Evolutionary conservation across 257 asterid species (phyloP).

Genomic region (Solanum appendiculatum): DNA sequence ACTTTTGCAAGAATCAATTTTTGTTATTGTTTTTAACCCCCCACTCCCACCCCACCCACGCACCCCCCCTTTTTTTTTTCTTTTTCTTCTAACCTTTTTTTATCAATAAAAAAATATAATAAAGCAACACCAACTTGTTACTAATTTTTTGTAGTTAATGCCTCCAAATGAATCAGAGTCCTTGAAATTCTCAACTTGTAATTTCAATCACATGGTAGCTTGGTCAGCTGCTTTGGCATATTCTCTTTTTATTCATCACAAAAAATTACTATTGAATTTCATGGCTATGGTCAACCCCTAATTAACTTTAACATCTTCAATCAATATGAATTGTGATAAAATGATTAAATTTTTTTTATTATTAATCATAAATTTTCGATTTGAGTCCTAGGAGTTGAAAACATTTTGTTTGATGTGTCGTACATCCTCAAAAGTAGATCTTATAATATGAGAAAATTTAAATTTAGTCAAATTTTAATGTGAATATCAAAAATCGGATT

Average conservation of each 20-base stretch:
- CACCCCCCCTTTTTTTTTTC: too few relatives aligned
- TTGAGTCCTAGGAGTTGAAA: accelerated
- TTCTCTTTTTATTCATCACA: background rate
- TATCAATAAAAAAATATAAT: background rate
- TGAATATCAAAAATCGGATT: too few relatives aligned
- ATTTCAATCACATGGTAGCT: background rate
- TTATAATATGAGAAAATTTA: accelerated
- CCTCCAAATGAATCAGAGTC: background rate
- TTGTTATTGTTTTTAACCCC: too few relatives aligned
- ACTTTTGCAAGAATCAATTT: background rate
- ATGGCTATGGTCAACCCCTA: background rate
- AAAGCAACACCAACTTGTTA: background rate
- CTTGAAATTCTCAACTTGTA: background rate
- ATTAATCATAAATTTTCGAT: accelerated
- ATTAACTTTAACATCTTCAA: background rate
- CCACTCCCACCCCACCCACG: too few relatives aligned
- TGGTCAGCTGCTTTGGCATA: background rate
- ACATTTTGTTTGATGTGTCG: accelerated
- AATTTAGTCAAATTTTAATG: too few relatives aligned
- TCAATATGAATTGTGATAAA: too few relatives aligned
- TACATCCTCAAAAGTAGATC: accelerated
- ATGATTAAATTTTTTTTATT: too few relatives aligned
- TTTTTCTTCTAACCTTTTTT: background rate
- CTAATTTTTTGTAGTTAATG: background rate
- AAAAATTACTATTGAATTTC: background rate